Evolutionary conservation across 2,329 filamentous ascomycete species (phyloP), one percentile per base, ranked within the genome.

Genomic region (Myriangium duriaei): DNA sequence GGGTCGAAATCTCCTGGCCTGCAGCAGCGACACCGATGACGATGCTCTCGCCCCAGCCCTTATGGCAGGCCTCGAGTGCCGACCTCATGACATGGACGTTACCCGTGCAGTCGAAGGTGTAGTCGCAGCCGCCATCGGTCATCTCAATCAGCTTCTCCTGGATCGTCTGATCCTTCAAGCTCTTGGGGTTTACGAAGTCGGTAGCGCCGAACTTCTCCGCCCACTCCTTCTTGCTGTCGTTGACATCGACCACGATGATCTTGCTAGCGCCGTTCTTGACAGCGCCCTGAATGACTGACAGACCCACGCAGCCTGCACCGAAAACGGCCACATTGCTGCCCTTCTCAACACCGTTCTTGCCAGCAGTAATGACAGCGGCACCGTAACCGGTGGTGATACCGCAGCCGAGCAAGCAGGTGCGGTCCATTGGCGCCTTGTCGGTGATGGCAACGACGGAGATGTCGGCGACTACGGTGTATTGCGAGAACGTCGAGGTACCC

Each of bases 361-460:
- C 82, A 51, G 91, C 91, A 4, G 88, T 96, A 57, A 94, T 88
- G 48, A 83, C 79, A 34, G 91, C 91, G 10, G 91, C 91, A 53
- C 91, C 91, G 68, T 96, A 98, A 28, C 91, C 91, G 24, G 91
- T 98, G 45, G 91, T 98, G 69, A 98, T 96, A 62, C 91, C 91
- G 62, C 91, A 98, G 57, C 91, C 91, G 37, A 98, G 76, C 63
- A 98, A 68, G 63, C 91, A 98, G 36, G 87, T 93, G 49, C 85
- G 79, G 71, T 98, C 91, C 77, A 95, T 93, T 45, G 85, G 82
- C 11, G 91, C 91, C 53, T 93, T 78, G 43, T 76, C 73, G 52
- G 87, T 87, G 50, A 98, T 86, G 45, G 87, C 81, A 17, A 98
- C 91, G 41, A 95, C 91, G 34, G 87, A 95, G 65, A 98, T 96